These are phyloP conservation scores for Stylosanthes scabra DNA, from an alignment of 331 rosid species.

Conservation along the genomic window DNA sequence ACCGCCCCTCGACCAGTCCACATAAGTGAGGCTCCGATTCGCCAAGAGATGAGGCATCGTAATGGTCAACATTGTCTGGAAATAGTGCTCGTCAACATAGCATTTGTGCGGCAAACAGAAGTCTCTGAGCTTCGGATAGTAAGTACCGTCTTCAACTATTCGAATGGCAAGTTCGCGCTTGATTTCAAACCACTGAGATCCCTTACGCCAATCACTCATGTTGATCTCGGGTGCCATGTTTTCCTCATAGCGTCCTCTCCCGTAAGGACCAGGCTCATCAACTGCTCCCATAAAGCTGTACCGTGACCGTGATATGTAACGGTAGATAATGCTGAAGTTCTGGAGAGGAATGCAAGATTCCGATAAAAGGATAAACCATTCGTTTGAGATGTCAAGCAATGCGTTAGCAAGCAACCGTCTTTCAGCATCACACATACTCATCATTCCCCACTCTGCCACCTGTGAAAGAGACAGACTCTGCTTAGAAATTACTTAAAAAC, in stretches of 20 bases:
- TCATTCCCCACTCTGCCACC: conserved; percentile 98
- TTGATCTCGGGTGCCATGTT: conserved; percentile 89
- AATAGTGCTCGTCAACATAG: conserved; percentile 98
- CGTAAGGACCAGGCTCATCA: conserved; percentile 91
- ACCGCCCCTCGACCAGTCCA: conserved; percentile 99
- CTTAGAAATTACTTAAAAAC: conserved; percentile 33
- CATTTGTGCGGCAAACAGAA: conserved; percentile 84
- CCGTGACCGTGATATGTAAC: conserved; percentile 74
- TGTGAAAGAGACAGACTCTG: conserved; percentile 42
- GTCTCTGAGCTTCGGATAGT: conserved; percentile 74
- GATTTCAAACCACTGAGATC: conserved; percentile 96
- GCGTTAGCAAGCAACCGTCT: conserved; percentile 96
- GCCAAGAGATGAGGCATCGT: conserved; percentile 76
- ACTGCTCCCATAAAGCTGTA: conserved; percentile 89
- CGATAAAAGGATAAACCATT: conserved; percentile 92
- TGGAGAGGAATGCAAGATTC: conserved; percentile 96
- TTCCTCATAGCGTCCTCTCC: conserved; percentile 89
- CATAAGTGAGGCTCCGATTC: conserved; percentile 86
- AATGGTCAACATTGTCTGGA: conserved; percentile 88
- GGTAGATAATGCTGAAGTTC: conserved; percentile 76
- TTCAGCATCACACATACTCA: conserved; percentile 98
- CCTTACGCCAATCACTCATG: conserved; percentile 90
- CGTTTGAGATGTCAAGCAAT: conserved; percentile 90
- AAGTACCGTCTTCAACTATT: conserved; percentile 69
- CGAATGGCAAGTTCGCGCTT: conserved; percentile 72